Base-by-base conservation (phyloP, 345 rosid genomes). In the Isatis tinctoria region DNA sequence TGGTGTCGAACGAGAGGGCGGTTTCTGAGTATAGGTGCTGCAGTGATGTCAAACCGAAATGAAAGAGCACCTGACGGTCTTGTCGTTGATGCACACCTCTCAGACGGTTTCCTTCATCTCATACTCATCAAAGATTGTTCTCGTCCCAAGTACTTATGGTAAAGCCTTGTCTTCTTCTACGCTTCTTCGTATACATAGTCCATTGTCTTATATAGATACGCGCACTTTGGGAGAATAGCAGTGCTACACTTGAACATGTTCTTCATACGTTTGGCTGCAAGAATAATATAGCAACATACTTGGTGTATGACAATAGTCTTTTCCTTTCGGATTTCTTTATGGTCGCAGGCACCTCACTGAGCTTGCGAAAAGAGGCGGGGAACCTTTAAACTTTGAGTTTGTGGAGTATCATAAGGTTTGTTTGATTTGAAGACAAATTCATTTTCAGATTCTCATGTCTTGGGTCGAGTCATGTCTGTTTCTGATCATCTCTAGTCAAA, bases 31-130 rank as follows among this genome's bases (percentile, higher is more conserved):
- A 75, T 91, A 73, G 97, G 96, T 58, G 98, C 95, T 53, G 98
- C 98, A 45, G 69, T 91, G 32, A 94, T 89, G 56, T 87, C 98
- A 54, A 89, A 90, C 82, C 85, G 95, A 72, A 94, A 91, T 68
- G 96, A 91, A 82, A 79, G 83, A 82, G 96, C 98, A 20, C 98
- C 96, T 16, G 98, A 94, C 78, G 98, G 98, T 63, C 83, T 94
- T 74, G 98, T 94, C 52, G 95, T 87, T 22, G 97, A 94, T 79
- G 98, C 98, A 67, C 97, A 94, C 83, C 93, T 91, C 43, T 87
- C 95, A 2, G 97, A 91, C 58, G 98, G 98, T 64, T 88, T 91
- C 82, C 80, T 94, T 80, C 98, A 94, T 78, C 95, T 94, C 78
- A 71, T 94, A 75, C 80, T 91, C 76, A 81, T 91, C 39, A 90